phyloP scores from a whole-genome alignment of 306 rosid genomes.

The Cyclanthera cordifolia region DNA sequence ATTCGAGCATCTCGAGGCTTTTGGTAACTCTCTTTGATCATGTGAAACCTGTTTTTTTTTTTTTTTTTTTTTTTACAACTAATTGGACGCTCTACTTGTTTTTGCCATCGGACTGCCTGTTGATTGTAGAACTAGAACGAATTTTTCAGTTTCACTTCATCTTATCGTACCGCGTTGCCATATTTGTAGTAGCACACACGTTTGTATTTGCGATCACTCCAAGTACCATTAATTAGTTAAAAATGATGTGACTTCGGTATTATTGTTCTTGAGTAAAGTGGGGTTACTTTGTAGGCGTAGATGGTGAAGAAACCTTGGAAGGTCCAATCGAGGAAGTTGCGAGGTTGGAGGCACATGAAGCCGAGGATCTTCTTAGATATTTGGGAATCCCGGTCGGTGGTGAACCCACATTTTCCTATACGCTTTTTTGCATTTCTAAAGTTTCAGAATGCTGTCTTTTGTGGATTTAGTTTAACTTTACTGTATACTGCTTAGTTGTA shows the following conservation, averaged over 20 bases:
- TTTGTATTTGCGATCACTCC: not conserved
- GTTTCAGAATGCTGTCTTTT: not conserved
- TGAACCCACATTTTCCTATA: constrained; percentile 12
- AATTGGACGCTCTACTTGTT: not conserved
- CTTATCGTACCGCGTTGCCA: not conserved
- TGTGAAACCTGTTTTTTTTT: not conserved
- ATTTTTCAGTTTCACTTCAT: not conserved
- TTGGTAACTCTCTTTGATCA: constrained; percentile 31
- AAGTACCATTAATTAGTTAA: not conserved
- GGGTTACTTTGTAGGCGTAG: constrained; percentile 41
- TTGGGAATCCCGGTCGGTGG: constrained; percentile 72
- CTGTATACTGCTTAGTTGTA: not conserved
- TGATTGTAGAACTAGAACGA: not conserved
- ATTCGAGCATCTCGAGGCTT: constrained; percentile 54
- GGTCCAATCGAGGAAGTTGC: constrained; percentile 97
- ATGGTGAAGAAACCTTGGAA: constrained; percentile 44
- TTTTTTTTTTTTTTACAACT: not conserved
- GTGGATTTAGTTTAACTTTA: not conserved
- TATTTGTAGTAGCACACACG: not conserved
- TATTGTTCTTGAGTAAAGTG: not conserved
- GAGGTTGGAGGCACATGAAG: constrained; percentile 60
- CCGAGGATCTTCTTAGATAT: constrained; percentile 59
- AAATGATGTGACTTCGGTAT: not conserved
- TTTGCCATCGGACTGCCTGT: not conserved
- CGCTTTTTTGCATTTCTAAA: not conserved